Conservation (phyloP, 2,329 filamentous ascomycete species). For the Claviceps cyperi region DNA sequence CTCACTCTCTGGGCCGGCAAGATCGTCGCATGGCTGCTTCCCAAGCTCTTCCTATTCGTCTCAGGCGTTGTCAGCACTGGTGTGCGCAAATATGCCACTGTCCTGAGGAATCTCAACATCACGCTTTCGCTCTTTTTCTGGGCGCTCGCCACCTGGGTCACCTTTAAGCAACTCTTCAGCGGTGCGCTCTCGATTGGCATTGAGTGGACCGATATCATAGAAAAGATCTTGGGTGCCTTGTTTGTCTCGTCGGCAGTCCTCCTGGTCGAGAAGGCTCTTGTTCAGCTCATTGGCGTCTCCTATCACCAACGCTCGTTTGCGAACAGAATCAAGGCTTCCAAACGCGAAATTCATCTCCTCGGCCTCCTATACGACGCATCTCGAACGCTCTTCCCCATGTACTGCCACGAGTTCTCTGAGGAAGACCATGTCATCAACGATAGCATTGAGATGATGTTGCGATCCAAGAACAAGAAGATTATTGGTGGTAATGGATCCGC, state of each 20-base stretch:
- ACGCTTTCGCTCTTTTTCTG: slow-evolving; percentile 56
- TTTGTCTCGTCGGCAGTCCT: slow-evolving; percentile 57
- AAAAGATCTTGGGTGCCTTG: slow-evolving; percentile 49
- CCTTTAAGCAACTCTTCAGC: slow-evolving; percentile 42
- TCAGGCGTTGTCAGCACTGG: slow-evolving; percentile 55
- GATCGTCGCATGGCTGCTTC: slow-evolving; percentile 45
- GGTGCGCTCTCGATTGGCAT: slow-evolving; percentile 19
- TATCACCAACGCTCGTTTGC: slow-evolving; percentile 79
- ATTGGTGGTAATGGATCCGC: slow-evolving; percentile 40
- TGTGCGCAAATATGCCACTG: slow-evolving; percentile 54
- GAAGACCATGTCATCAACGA: slow-evolving; percentile 90
- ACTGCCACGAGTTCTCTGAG: slow-evolving; percentile 77
- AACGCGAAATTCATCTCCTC: slow-evolving; percentile 69
- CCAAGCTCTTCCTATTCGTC: slow-evolving; percentile 51
- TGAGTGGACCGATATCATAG: slow-evolving; percentile 43
- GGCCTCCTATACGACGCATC: slow-evolving; percentile 84
- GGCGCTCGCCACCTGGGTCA: slow-evolving; percentile 47
- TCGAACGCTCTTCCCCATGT: slow-evolving; percentile 75
- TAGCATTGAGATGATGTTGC: slow-evolving; percentile 55
- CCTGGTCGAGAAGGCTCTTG: slow-evolving; percentile 61
- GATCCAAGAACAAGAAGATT: slow-evolving; percentile 33
- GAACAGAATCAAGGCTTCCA: slow-evolving; percentile 73
- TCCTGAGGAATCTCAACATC: slow-evolving; percentile 49
- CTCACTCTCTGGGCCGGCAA: slow-evolving; percentile 53
- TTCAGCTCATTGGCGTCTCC: slow-evolving; percentile 72